Percentiles rank a stretch among this genome's conserved stretches.
phyloP scores from a whole-genome alignment of 164 flowering plant species.

The Berberis vulgaris region DNA sequence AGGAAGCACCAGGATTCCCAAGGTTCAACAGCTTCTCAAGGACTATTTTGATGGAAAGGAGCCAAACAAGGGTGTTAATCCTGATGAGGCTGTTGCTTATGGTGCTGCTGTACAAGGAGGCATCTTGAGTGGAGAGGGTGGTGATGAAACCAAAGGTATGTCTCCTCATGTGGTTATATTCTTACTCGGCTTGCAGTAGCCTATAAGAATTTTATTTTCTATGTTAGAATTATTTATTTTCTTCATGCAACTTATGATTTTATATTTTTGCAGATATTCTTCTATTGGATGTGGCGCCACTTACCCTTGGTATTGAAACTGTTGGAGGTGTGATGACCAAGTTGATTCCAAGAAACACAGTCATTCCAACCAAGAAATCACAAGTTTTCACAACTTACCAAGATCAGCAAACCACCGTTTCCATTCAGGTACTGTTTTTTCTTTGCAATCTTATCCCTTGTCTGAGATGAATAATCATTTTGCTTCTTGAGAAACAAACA shows the following conservation, averaged over 20 bases:
- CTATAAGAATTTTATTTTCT: not conserved
- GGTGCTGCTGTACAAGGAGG: constrained; percentile 48
- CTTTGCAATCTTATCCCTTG: too few species aligned
- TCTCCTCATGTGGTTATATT: not conserved
- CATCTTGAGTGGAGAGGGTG: constrained; percentile 35
- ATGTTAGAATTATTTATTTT: too few species aligned
- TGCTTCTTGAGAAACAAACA: too few species aligned
- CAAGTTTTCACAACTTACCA: constrained; percentile 37
- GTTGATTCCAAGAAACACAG: constrained; percentile 38
- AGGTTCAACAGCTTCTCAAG: constrained; percentile 20
- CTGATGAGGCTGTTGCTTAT: constrained; percentile 47
- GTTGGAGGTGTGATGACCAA: constrained; percentile 49
- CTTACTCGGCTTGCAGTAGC: not conserved
- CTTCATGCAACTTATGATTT: too few species aligned
- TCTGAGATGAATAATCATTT: too few species aligned
- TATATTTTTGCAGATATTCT: constrained; percentile 21
- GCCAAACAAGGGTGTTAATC: constrained; percentile 30
- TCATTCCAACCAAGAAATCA: constrained; percentile 35
- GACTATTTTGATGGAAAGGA: constrained; percentile 23
- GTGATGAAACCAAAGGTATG: constrained; percentile 35
- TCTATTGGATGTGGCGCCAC: constrained; percentile 35
- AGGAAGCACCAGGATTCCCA: constrained; percentile 24
- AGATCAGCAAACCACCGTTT: constrained; percentile 35
- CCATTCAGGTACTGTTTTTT: constrained; percentile 23
- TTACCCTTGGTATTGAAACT: constrained; percentile 36